A percentile compares a stretch with the other conserved stretches of the same genome.
Evolutionary conservation across 1,284 basidiomycete genomes (phyloP).

Genomic region (Ustilago lituana): DNA sequence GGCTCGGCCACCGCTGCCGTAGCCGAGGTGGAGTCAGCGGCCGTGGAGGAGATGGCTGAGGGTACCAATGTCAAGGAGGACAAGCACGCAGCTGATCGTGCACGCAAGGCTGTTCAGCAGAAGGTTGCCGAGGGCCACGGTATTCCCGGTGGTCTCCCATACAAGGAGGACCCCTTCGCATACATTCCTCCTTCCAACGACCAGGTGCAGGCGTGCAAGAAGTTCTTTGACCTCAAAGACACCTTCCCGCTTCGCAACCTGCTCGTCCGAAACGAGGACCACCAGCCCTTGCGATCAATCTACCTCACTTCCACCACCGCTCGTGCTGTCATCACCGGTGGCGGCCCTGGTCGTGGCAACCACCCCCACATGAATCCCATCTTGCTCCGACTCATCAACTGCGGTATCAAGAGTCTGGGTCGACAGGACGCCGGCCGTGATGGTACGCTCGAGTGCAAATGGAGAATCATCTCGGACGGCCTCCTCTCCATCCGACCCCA

Average conservation of each 20-base stretch:
- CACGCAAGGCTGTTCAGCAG: conserved; percentile 39
- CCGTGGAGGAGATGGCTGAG: conserved; percentile 13
- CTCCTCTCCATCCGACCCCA: conserved; percentile 83
- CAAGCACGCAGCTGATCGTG: conserved; percentile 57
- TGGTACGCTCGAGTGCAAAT: conserved; percentile 70
- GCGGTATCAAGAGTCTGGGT: conserved; percentile 82
- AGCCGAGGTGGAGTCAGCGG: conserved; percentile 6
- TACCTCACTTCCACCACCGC: conserved; percentile 90
- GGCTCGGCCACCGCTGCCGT: conserved; percentile 4
- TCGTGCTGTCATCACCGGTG: conserved; percentile 77
- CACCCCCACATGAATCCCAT: conserved; percentile 73
- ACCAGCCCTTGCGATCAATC: conserved; percentile 80
- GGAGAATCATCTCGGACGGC: conserved; percentile 84
- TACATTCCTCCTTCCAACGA: conserved; percentile 55
- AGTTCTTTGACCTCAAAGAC: conserved; percentile 78
- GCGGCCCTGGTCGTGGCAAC: conserved; percentile 69
- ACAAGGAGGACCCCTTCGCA: conserved; percentile 62
- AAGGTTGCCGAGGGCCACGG: conserved; percentile 45
- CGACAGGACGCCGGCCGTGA: conserved; percentile 71
- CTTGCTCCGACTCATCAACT: conserved; percentile 84
- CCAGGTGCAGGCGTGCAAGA: conserved; percentile 69
- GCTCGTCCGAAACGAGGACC: conserved; percentile 86
- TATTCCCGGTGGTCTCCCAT: conserved; percentile 61
- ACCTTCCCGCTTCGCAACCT: conserved; percentile 80
- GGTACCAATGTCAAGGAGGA: conserved; percentile 45